A percentile compares a stretch with the other conserved stretches of the same genome.
Evolutionary conservation across 768 basidiomycete species (phyloP).

Genomic region (Hemileccinum rubropunctum): DNA sequence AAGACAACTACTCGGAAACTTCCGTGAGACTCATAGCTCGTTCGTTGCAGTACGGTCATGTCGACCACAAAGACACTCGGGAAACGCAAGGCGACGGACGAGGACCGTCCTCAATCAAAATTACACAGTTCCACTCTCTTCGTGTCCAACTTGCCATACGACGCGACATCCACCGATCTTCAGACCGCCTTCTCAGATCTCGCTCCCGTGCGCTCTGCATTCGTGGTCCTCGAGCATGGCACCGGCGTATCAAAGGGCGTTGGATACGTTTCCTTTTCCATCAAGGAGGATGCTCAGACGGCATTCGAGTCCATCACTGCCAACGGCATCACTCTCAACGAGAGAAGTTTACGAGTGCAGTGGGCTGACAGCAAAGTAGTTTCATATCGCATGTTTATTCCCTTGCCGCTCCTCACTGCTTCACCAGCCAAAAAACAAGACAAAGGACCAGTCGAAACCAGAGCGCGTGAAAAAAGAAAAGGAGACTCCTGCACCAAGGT

Average conservation of each 20-base stretch:
- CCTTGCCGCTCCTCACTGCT: neutral
- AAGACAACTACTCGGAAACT: slow-evolving; percentile 5
- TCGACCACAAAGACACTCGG: slow-evolving; percentile 11
- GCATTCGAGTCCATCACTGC: slow-evolving; percentile 64
- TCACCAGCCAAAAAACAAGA: slow-evolving; percentile 42
- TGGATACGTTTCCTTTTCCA: slow-evolving; percentile 91
- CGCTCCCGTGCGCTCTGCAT: slow-evolving; percentile 91
- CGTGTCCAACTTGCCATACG: slow-evolving; percentile 89
- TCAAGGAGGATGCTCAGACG: slow-evolving; percentile 82
- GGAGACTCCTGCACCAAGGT: slow-evolving; percentile 36
- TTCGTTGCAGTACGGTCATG: no score
- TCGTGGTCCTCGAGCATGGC: slow-evolving; percentile 82
- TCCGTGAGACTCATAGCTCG: no score
- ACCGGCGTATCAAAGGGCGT: slow-evolving; percentile 86
- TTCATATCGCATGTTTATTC: neutral
- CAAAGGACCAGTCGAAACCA: slow-evolving; percentile 31
- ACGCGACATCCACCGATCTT: slow-evolving; percentile 86
- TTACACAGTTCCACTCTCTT: slow-evolving; percentile 75
- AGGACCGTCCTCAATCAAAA: slow-evolving; percentile 1
- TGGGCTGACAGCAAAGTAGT: slow-evolving; percentile 80
- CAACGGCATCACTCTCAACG: slow-evolving; percentile 63
- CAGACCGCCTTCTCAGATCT: slow-evolving; percentile 93
- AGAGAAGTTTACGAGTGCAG: slow-evolving; percentile 67
- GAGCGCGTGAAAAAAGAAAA: slow-evolving; percentile 35
- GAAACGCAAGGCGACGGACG: slow-evolving; percentile 29